phyloP scores from a whole-genome alignment of 164 flowering plant genomes.

The Magnolia kwangsiensis region DNA sequence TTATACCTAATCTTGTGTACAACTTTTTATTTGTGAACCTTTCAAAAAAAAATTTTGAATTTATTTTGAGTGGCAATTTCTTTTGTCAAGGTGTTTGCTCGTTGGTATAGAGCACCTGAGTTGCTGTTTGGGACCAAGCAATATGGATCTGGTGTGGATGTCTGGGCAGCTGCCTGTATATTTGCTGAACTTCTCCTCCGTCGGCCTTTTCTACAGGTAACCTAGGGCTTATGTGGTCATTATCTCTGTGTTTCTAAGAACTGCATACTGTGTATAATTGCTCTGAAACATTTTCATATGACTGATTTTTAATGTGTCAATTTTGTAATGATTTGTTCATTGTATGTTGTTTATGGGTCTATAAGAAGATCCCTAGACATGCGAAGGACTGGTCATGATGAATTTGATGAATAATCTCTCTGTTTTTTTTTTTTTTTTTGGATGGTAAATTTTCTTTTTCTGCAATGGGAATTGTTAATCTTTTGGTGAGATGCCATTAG shows the following conservation, averaged over 20 bases:
- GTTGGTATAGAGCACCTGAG: conserved; percentile 99
- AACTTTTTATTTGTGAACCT: neutral
- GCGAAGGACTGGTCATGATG: neutral
- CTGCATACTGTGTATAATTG: neutral
- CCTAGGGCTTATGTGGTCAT: neutral
- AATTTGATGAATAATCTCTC: neutral
- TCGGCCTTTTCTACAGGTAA: conserved; percentile 87
- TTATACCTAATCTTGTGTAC: neutral
- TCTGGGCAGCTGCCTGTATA: conserved; percentile 98
- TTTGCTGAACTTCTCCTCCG: conserved; percentile 98
- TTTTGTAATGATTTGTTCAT: too few species aligned
- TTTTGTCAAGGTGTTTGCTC: conserved; percentile 76
- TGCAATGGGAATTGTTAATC: neutral
- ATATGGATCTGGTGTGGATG: conserved; percentile 95
- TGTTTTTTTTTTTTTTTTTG: too few species aligned
- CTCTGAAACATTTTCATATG: neutral
- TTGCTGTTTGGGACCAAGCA: conserved; percentile 92
- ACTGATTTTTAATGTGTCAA: too few species aligned
- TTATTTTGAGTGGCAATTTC: conserved; percentile 2
- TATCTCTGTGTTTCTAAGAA: neutral
- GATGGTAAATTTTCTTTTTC: neutral
- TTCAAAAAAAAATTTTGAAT: neutral
- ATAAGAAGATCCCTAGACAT: neutral
- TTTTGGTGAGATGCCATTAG: too few species aligned
- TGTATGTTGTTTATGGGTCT: neutral